Base-by-base conservation (phyloP, 2,329 filamentous ascomycete genomes). In the Chrysoporthe deuterocubensis region DNA sequence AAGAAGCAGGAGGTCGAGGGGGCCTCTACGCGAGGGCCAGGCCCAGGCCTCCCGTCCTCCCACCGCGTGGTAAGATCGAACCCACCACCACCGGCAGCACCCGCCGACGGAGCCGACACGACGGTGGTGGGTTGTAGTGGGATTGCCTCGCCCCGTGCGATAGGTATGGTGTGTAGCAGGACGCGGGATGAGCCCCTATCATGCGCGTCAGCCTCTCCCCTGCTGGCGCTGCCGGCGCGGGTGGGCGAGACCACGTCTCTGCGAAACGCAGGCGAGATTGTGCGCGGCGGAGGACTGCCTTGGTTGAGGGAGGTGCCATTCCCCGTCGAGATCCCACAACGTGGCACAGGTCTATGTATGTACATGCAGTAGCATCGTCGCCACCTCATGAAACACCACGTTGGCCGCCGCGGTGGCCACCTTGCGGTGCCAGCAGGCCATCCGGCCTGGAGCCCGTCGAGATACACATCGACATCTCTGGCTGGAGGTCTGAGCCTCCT, bases 1-100 rank as follows among this genome's bases (percentile, higher is more conserved):
- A 16, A 67, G 50, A n/a, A 67, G 60, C 56, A 64, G 52, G 43
- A 64, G 57, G 50, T 46, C 48, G 60, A 56, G 32, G 48, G 50
- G 59, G 37, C 37, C 37, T 9, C 37, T 40, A 40, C 9, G 37
- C 37, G 37, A 40, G 4, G 37, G 37, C 37, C 9, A 40, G 37
- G 1, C 37, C 37, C 9, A 40, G 37, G 26, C 26, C 26, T 26
- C 26, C 26, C 26, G 26, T 26, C 26, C 26, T 26, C 26, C 2
- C 26, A 26, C 26, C 26, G 26, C 26, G 26, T 40, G 60, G 37
- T 60, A 52, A 67, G 65, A 26, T 26, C 26, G 26, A 26, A 2
- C 37, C 26, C 37, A 40, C 37, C 37, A 40, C 37, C 6, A 9
- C 37, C 37, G 37, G 37, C 37, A 40, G 37, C 37, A 40, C 37